phyloP scores from a whole-genome alignment of 495 filamentous ascomycete species.

The Choiromyces venosus region DNA sequence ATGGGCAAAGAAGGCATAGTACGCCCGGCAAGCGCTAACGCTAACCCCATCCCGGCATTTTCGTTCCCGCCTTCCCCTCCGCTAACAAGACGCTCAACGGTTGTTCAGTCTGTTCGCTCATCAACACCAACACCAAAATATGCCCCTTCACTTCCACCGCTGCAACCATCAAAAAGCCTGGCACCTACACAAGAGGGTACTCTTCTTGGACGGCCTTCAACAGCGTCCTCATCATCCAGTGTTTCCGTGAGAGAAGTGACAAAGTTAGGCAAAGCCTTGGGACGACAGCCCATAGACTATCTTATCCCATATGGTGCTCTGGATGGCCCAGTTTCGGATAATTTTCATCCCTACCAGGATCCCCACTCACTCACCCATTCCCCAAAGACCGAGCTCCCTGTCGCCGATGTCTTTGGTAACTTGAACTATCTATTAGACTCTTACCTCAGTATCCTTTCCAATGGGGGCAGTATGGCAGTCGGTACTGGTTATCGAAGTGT shows the following conservation, averaged over 20 bases:
- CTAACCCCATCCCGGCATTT: conserved; percentile 13
- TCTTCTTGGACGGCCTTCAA: conserved; percentile 20
- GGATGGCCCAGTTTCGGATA: conserved; percentile 30
- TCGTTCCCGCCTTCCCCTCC: conserved; percentile 39
- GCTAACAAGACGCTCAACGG: conserved; percentile 37
- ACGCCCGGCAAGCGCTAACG: conserved; percentile 10
- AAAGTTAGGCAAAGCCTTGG: conserved; percentile 36
- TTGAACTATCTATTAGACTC: conserved; percentile 76
- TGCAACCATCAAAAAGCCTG: conserved; percentile 18
- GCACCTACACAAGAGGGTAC: conserved; percentile 10
- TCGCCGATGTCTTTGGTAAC: conserved; percentile 34
- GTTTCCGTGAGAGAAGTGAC: conserved; percentile 36
- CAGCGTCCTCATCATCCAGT: conserved; percentile 17
- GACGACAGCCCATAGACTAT: conserved; percentile 39
- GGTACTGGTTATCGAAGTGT: conserved; percentile 93
- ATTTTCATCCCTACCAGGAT: conserved; percentile 39
- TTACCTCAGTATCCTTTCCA: conserved; percentile 71
- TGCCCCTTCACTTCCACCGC: conserved; percentile 13
- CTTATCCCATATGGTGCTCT: conserved; percentile 41
- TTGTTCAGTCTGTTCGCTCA: conserved; percentile 17
- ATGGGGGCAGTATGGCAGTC: conserved; percentile 85
- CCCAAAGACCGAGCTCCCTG: conserved; percentile 28
- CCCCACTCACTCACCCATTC: conserved; percentile 27
- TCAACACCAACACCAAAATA: conserved; percentile 24
- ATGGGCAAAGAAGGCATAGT: conserved; percentile 25